Evolutionary conservation across 1,284 basidiomycete genomes (phyloP).

Genomic region (Phellinidium pouzarii): DNA sequence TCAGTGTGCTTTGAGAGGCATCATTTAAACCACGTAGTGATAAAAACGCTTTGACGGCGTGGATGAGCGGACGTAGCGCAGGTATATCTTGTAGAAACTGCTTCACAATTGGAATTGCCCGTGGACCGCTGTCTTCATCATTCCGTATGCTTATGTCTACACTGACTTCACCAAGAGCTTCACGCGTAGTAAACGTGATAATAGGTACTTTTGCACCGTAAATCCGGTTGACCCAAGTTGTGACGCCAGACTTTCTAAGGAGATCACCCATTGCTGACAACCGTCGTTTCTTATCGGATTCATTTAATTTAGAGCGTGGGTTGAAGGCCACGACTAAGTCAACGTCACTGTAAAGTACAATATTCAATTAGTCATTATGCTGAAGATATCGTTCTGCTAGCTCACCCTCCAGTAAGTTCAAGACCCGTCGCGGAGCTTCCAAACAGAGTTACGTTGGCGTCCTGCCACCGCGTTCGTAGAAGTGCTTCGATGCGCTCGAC

Average conservation of each 20-base stretch:
- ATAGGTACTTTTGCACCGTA: constrained; percentile 49
- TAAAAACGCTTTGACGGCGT: constrained; percentile 70
- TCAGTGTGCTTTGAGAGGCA: constrained; percentile 64
- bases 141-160: constrained; percentile 64
- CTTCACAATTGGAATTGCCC: constrained; percentile 53
- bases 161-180: constrained; percentile 45
- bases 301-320: neutral
- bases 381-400: constrained; percentile 8
- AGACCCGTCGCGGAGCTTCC: constrained; percentile 61
- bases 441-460: constrained; percentile 51
- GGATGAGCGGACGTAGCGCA: constrained; percentile 55
- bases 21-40: constrained; percentile 62
- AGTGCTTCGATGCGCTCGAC: constrained; percentile 46
- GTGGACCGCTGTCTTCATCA: constrained; percentile 50
- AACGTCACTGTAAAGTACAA: constrained; percentile 26
- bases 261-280: constrained; percentile 9
- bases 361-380: neutral
- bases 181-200: constrained; percentile 47
- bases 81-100: constrained; percentile 53
- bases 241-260: constrained; percentile 9
- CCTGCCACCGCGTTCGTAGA: constrained; percentile 39
- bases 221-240: constrained; percentile 14
- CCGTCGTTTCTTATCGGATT: constrained; percentile 9
- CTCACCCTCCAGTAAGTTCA: constrained; percentile 59
- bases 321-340: constrained; percentile 27